Evolutionary conservation across 306 rosid genomes (phyloP).

Genomic region (Potentilla sterilis): DNA sequence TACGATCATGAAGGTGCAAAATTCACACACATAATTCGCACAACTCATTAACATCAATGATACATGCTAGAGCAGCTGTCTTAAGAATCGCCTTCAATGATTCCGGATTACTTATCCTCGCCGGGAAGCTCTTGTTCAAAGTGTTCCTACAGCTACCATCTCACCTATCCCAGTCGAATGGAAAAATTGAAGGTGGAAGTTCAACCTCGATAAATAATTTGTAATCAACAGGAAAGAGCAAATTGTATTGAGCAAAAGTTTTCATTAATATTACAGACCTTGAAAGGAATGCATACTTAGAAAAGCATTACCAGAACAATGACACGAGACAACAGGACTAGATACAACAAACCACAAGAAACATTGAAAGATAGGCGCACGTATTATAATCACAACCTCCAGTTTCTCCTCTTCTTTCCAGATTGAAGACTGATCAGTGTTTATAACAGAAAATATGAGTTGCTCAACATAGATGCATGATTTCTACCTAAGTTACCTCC

Average conservation of each 20-base stretch:
- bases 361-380: background rate
- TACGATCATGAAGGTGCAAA: too few species aligned
- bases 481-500: conserved; percentile 76
- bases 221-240: background rate
- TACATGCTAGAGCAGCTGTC: too few species aligned
- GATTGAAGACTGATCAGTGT: background rate
- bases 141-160: too few species aligned
- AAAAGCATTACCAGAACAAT: background rate
- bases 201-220: too few species aligned
- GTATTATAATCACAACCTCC: background rate
- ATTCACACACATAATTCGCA: too few species aligned
- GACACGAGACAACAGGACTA: background rate
- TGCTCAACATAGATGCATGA: conserved; percentile 67
- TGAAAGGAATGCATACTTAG: background rate
- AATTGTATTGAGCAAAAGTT: background rate
- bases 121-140: too few species aligned
- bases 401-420: background rate
- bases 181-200: too few species aligned
- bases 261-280: background rate
- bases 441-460: conserved; percentile 56
- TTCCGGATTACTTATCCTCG: too few species aligned
- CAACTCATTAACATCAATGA: too few species aligned
- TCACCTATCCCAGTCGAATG: too few species aligned
- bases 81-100: background rate
- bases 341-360: conserved; percentile 1